These are phyloP conservation scores for Casuarina cunninghamiana DNA, from an alignment of 306 rosid genomes.

Conservation along the genomic window DNA sequence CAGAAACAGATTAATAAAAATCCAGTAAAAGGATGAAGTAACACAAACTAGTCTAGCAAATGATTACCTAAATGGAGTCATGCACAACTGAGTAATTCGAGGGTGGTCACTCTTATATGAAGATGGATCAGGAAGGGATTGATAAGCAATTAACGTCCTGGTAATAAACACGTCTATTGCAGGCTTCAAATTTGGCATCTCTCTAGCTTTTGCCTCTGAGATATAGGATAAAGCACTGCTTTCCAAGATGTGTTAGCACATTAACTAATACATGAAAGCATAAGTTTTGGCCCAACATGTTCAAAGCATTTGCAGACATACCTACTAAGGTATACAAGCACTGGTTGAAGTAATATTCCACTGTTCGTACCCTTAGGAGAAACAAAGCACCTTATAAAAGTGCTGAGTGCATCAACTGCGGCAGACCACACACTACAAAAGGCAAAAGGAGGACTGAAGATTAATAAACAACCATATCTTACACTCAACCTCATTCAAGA, in stretches of 20 bases:
- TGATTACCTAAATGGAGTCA: slow-evolving; percentile 84
- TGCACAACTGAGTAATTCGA: slow-evolving; percentile 74
- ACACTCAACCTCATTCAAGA: neutral
- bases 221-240: slow-evolving; percentile 83
- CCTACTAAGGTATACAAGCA: slow-evolving; percentile 88
- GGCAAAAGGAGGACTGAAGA: slow-evolving; percentile 13
- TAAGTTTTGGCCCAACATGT: slow-evolving; percentile 20
- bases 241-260: slow-evolving; percentile 34
- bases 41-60: slow-evolving; percentile 11
- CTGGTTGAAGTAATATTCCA: slow-evolving; percentile 86
- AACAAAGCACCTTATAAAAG: slow-evolving; percentile 81
- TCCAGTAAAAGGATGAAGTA: slow-evolving; percentile 19
- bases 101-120: slow-evolving; percentile 79
- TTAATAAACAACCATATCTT: neutral
- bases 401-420: slow-evolving; percentile 86
- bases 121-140: slow-evolving; percentile 81
- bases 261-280: slow-evolving; percentile 11
- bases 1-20: slow-evolving; percentile 16
- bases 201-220: slow-evolving; percentile 62
- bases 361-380: slow-evolving; percentile 47
- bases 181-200: slow-evolving; percentile 57
- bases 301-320: slow-evolving; percentile 31
- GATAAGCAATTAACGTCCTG: slow-evolving; percentile 78
- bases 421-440: slow-evolving; percentile 90
- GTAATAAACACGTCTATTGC: slow-evolving; percentile 63